Conservation (phyloP, 2,329 filamentous ascomycete species). For the Cladorrhinum sp. region DNA sequence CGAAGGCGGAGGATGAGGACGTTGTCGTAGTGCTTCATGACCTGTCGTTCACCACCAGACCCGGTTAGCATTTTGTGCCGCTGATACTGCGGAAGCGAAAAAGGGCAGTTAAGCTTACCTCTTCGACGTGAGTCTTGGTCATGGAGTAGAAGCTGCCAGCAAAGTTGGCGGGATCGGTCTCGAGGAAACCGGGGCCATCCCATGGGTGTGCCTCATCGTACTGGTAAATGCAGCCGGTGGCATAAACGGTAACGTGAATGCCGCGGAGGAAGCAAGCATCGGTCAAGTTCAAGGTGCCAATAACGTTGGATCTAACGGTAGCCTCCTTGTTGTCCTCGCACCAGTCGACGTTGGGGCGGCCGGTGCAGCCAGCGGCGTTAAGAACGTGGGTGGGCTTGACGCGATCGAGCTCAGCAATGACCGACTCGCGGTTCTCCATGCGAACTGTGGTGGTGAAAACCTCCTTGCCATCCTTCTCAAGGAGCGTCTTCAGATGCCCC, state of each 20-base stretch:
- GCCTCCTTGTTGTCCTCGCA: constrained; percentile 67
- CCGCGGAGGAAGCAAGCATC: constrained; percentile 57
- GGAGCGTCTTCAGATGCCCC: constrained; percentile 56
- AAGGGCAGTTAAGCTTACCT: constrained; percentile 41
- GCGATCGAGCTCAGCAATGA: constrained; percentile 53
- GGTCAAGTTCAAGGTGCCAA: constrained; percentile 61
- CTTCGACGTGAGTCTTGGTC: constrained; percentile 64
- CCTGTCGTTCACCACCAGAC: no score
- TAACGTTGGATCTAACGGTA: constrained; percentile 64
- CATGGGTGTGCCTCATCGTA: constrained; percentile 61
- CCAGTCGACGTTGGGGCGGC: constrained; percentile 68
- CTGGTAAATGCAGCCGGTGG: constrained; percentile 65
- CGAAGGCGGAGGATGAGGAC: constrained; percentile 62
- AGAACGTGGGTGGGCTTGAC: constrained; percentile 64
- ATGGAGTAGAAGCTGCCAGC: constrained; percentile 65
- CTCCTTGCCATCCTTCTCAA: constrained; percentile 58
- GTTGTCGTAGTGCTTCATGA: constrained; percentile 61
- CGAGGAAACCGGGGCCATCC: constrained; percentile 57
- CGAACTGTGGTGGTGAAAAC: constrained; percentile 59
- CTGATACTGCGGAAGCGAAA: not conserved
- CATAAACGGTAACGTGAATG: constrained; percentile 64
- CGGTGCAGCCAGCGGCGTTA: constrained; percentile 64
- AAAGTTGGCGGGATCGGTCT: constrained; percentile 64
- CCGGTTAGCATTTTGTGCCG: no score
- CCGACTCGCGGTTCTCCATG: constrained; percentile 61